Base-by-base conservation (phyloP, 2,329 filamentous ascomycete genomes). In the Phyllosticta capitalensis region DNA sequence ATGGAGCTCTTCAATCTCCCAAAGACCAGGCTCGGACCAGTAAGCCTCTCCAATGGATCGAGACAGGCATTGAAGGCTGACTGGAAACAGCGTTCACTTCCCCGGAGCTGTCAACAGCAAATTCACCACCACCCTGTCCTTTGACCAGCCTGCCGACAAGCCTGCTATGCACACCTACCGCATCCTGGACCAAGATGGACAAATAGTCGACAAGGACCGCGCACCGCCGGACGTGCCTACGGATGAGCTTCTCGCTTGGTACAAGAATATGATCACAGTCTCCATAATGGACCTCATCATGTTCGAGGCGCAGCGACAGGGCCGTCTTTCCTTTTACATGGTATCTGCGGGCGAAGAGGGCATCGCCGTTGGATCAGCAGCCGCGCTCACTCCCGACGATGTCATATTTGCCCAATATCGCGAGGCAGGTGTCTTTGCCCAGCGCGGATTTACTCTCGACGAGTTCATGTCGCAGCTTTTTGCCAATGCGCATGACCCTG, bases 401-500 rank as follows among this genome's bases (percentile, higher is more conserved):
- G 89, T 96, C 5, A 83, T 96, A 52, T 97, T 96, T 71, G 90
- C 88, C 62, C 94, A 99, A 72, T 99, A 99, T 71, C 84, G 94
- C 64, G 94, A 99, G 74, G 86, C 92, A 52, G 94, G 94, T 0
- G 88, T 96, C 5, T 94, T 96, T 71, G 83, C 88, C 64, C 88
- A 96, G 72, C 84, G 94, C 45, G 94, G 94, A 2, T 96, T 92
- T 71, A 89, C 84, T 0, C 79, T 95, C 52, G 84, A 86, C 54
- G 85, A 97, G 61, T 97, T 97, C 69, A 97, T 99, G 94, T 88
- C 84, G 66, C 94, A 99, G 72, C 76, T 99, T 9, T 96, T 97
- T 75, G 85, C 92, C 20, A 97, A 96, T 69, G 82, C 78, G 58
- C 83, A 90, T 63, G 94, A 99, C 67, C 74, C 80, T 0, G 92